Conservation (phyloP, 192 early-diverging fungal genomes). For the Coemansia sp. region DNA sequence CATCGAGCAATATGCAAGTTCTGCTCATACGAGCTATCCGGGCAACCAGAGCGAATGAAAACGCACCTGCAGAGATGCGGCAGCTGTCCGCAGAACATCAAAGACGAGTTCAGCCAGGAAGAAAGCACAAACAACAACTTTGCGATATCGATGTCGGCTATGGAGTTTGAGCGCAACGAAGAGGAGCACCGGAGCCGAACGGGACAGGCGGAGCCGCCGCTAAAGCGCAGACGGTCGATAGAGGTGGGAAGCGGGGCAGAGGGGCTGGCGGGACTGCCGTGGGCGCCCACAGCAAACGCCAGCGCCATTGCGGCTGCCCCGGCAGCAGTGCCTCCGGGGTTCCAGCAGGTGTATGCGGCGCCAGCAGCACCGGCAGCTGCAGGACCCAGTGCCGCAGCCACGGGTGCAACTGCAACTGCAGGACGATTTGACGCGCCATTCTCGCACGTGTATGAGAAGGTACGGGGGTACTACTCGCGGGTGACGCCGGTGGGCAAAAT, state of each 20-base stretch:
- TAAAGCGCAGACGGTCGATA: slow-evolving; percentile 36
- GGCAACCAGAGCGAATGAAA: slow-evolving; percentile 53
- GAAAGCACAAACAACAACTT: slow-evolving; percentile 11
- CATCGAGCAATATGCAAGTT: slow-evolving; percentile 52
- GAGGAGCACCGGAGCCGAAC: background rate
- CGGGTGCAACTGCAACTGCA: background rate
- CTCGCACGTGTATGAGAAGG: slow-evolving; percentile 45
- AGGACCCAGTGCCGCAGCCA: background rate
- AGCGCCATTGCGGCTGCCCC: slow-evolving; percentile 26
- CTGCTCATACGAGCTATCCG: slow-evolving; percentile 49
- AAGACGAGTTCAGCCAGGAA: slow-evolving; percentile 34
- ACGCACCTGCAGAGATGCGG: slow-evolving; percentile 46
- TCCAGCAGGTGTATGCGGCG: slow-evolving; percentile 24
- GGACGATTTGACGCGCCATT: slow-evolving; percentile 21
- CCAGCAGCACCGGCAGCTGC: slow-evolving; percentile 8
- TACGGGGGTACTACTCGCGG: slow-evolving; percentile 53
- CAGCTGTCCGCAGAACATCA: slow-evolving; percentile 31
- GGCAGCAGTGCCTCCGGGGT: slow-evolving; percentile 27
- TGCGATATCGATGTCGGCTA: slow-evolving; percentile 2
- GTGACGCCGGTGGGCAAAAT: slow-evolving; percentile 41
- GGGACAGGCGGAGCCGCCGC: slow-evolving; percentile 7
- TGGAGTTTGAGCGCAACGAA: slow-evolving; percentile 17
- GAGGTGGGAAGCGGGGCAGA: slow-evolving; percentile 33
- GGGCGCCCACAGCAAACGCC: slow-evolving; percentile 36
- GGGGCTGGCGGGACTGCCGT: slow-evolving; percentile 39